Percentiles rank a stretch among this genome's conserved stretches.
Conservation (phyloP, 495 filamentous ascomycete species). For the Lophiostoma macrostomum region DNA sequence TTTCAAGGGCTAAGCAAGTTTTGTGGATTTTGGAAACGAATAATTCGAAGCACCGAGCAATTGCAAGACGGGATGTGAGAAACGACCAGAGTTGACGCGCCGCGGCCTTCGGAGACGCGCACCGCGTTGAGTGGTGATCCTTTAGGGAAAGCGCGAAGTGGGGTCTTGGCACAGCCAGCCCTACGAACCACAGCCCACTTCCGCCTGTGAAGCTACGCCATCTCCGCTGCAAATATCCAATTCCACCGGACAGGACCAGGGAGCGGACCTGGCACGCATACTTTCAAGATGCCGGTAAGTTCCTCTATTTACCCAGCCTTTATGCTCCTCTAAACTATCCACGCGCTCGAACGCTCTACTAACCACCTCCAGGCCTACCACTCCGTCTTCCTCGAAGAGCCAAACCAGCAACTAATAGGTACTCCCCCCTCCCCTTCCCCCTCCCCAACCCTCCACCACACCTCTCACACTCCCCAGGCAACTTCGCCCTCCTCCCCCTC, state of each 20-base stretch:
- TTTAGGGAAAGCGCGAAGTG: neutral
- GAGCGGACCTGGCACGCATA: conserved; percentile 6
- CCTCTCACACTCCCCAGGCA: conserved; percentile 51
- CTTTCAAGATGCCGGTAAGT: conserved; percentile 53
- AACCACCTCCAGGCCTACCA: conserved; percentile 72
- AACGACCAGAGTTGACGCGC: conserved; percentile 12
- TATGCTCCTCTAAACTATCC: neutral
- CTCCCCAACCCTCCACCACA: neutral
- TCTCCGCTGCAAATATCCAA: conserved; percentile 5
- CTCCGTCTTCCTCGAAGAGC: conserved; percentile 86
- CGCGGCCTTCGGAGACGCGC: conserved; percentile 18
- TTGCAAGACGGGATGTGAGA: neutral
- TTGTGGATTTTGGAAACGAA: neutral
- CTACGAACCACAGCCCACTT: conserved; percentile 27
- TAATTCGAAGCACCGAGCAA: too few species aligned
- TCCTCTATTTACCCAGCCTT: neutral
- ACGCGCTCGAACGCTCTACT: conserved; percentile 3
- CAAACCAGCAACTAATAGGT: conserved; percentile 65
- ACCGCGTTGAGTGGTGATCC: conserved; percentile 26
- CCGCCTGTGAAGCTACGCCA: conserved; percentile 14
- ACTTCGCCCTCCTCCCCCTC: conserved; percentile 90
- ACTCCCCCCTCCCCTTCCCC: conserved; percentile 32
- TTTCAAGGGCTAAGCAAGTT: neutral
- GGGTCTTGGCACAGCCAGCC: conserved; percentile 20
- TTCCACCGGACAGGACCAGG: neutral